A percentile compares a stretch with the other conserved stretches of the same genome.
Evolutionary conservation across 2,329 filamentous ascomycete genomes (phyloP).

Genomic region (Cladosporium sp.): DNA sequence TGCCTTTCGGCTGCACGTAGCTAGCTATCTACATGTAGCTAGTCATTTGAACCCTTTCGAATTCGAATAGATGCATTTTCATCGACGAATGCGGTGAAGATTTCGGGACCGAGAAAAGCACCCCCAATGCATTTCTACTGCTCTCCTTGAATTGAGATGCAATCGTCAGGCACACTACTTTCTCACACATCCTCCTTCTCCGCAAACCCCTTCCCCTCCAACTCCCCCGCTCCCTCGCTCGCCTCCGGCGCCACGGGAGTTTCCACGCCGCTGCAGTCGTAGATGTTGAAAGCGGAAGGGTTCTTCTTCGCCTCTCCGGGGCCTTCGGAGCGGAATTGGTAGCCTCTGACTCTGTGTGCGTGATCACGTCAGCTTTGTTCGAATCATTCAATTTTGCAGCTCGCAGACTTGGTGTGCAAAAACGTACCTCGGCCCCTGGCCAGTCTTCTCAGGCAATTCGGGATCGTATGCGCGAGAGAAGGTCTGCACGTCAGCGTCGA

Average conservation of each 20-base stretch:
- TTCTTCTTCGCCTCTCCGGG: constrained; percentile 60
- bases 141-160: no score
- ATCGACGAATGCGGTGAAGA: no score
- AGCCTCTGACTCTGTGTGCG: constrained; percentile 62
- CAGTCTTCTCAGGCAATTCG: constrained; percentile 68
- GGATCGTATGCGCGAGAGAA: constrained; percentile 69
- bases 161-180: no score
- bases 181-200: constrained; percentile 19
- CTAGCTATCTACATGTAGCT: no score
- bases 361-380: constrained; percentile 1
- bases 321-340: constrained; percentile 71
- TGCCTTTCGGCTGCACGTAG: no score
- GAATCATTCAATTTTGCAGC: no score
- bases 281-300: constrained; percentile 65
- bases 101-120: no score
- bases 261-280: constrained; percentile 48
- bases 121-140: no score
- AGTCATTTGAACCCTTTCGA: no score
- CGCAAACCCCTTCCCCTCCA: constrained; percentile 43
- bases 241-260: constrained; percentile 45
- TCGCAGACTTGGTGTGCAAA: no score
- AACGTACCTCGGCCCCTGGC: constrained; percentile 66
- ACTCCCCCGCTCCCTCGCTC: constrained; percentile 47
- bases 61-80: no score
- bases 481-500: constrained; percentile 48